Base-by-base conservation (phyloP, 176 grass and related monocot genomes). In the Echinochloa phyllopogon region DNA sequence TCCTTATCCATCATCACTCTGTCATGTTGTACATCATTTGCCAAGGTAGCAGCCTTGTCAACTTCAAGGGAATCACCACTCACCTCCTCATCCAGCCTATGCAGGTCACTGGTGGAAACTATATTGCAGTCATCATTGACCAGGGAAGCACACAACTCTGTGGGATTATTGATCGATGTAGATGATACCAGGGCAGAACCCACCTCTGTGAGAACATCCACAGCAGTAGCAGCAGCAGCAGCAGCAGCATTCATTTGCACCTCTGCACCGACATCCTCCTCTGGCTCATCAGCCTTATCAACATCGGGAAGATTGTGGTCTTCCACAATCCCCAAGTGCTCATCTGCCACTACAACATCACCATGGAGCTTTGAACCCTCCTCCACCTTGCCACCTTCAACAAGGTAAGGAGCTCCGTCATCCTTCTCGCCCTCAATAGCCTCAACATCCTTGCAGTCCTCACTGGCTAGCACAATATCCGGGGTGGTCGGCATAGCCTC, bases 401-500 rank as follows among this genome's bases (percentile, higher is more conserved):
- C 89, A 10, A 21, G 80, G 38, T 9, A 53, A 81, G 59, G 48
- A 66, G 55, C 57, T 43, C 18, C 52, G 25, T 27, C 43, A 67
- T 62, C 78, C 79, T 52, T 50, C 27, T 58, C 68, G 41, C 57
- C 68, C 60, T 67, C 73, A 58, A 42, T 13, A 55, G 47, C 39
- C 43, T 77, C 66, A n/a, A 18, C 70, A 65, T 56, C 79, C 37
- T 69, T 82, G 65, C 6, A 43, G 61, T 27, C 70, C 61, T 69
- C 74, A 9, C 16, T 40, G 40, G 59, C 68, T 24, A 75, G 29
- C 23, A 69, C 77, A 8, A 55, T 60, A 8, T 82, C 77, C 15
- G 52, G 83, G 78, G 78, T 70, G 13, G 60, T 60, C 37, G 11
- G 53, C 69, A 77, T 53, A 64, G 77, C 83, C 63, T 89, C 77